Conservation (phyloP, 768 basidiomycete species). For the Galerina marginata region DNA sequence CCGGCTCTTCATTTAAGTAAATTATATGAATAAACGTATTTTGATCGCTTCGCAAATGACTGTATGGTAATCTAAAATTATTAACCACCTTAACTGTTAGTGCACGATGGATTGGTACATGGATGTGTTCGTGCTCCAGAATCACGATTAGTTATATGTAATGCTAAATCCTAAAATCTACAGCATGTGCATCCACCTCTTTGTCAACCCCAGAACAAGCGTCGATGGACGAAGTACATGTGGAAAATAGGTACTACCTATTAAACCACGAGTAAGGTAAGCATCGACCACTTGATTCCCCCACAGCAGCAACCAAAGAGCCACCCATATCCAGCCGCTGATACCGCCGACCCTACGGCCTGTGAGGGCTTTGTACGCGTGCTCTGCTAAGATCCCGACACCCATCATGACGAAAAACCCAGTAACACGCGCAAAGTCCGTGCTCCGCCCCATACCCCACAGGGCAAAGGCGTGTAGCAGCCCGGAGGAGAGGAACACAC, state of each 20-base stretch:
- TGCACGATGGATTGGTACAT: no score
- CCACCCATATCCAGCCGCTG: constrained; percentile 36
- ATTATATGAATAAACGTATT: no score
- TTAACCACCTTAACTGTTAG: no score
- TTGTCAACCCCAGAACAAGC: no score
- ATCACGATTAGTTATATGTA: no score
- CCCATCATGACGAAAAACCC: constrained; percentile 67
- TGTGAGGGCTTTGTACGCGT: constrained; percentile 45
- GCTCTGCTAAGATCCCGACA: constrained; percentile 56
- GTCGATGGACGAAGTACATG: constrained; percentile 4
- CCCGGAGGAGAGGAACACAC: constrained; percentile 12
- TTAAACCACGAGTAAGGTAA: constrained; percentile 48
- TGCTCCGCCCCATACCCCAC: constrained; percentile 62
- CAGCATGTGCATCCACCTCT: no score
- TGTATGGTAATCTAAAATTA: no score
- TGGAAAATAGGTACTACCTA: constrained; percentile 45
- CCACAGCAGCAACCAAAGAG: constrained; percentile 56
- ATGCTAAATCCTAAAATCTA: no score
- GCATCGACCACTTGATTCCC: constrained; percentile 56
- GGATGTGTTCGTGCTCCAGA: no score
- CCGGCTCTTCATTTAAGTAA: no score
- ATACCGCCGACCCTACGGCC: constrained; percentile 8
- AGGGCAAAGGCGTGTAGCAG: constrained; percentile 62
- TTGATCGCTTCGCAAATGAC: no score
- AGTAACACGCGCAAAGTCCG: constrained; percentile 45